A percentile compares a stretch with the other conserved stretches of the same genome.
Conservation (phyloP, 2,329 filamentous ascomycete species). For the Sporothrix luriei region DNA sequence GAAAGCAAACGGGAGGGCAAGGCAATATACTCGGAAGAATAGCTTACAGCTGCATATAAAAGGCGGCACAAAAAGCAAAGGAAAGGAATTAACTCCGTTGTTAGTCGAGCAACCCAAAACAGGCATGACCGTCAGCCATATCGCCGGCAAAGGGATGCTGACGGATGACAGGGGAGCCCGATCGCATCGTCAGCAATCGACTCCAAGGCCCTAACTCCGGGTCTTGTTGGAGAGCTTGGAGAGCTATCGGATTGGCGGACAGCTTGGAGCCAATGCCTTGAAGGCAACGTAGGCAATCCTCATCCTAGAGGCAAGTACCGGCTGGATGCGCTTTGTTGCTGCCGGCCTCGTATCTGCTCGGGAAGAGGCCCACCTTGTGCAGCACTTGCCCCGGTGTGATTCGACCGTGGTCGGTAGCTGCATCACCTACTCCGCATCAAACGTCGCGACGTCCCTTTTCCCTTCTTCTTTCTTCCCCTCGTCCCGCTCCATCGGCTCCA, state of each 20-base stretch:
- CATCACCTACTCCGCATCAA: slow-evolving; percentile 4
- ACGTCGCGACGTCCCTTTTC: neutral
- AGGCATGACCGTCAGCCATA: too few relatives aligned
- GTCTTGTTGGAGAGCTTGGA: neutral
- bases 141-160: too few relatives aligned
- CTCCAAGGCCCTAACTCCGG: slow-evolving; percentile 1
- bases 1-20: neutral
- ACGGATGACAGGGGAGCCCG: too few relatives aligned
- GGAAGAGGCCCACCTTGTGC: neutral
- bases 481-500: slow-evolving; percentile 16
- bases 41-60: neutral
- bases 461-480: neutral
- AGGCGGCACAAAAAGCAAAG: neutral
- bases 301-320: neutral
- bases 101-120: neutral
- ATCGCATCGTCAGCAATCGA: neutral
- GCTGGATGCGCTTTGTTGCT: neutral
- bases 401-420: neutral
- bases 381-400: slow-evolving; percentile 1
- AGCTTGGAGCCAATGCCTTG: too few relatives aligned
- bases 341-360: neutral
- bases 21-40: slow-evolving; percentile 9
- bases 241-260: neutral
- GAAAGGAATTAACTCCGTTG: neutral
- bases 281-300: too few relatives aligned